Percentiles rank a stretch among this genome's conserved stretches.
Evolutionary conservation across 2,329 filamentous ascomycete genomes (phyloP).

Genomic region (Ploettnerulaceae sp.): DNA sequence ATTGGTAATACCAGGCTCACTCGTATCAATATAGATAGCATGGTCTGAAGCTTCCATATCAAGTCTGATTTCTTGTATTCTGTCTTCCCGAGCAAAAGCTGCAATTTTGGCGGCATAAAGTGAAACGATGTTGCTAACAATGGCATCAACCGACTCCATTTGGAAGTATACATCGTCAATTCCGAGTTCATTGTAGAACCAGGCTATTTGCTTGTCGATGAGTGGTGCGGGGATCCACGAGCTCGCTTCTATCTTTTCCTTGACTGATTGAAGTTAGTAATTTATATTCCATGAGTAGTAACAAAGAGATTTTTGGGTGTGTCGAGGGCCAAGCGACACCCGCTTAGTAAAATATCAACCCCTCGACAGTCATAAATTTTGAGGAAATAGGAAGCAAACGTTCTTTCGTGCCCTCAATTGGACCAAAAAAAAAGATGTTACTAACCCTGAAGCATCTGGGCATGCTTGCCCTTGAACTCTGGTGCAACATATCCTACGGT

Average conservation of each 20-base stretch:
- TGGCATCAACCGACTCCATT: constrained; percentile 78
- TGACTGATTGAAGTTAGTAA: constrained; percentile 34
- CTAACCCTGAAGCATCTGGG: constrained; percentile 51
- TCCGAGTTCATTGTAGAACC: constrained; percentile 97
- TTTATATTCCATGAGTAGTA: no score
- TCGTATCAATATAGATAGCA: constrained; percentile 98
- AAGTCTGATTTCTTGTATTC: constrained; percentile 86
- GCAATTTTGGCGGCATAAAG: constrained; percentile 96
- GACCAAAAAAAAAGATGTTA: background rate
- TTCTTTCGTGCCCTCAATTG: background rate
- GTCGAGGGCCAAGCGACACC: no score
- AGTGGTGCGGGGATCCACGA: constrained; percentile 83
- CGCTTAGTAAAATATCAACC: no score
- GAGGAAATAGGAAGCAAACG: background rate
- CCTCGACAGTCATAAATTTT: no score
- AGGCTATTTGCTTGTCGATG: constrained; percentile 78
- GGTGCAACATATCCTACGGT: constrained; percentile 93
- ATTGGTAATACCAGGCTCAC: constrained; percentile 75
- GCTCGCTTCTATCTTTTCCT: constrained; percentile 66
- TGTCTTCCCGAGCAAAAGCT: constrained; percentile 87
- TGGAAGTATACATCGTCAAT: constrained; percentile 99
- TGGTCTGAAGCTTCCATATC: constrained; percentile 95
- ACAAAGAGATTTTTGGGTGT: no score
- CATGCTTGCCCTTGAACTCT: constrained; percentile 85
- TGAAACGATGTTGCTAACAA: constrained; percentile 91